Conservation (phyloP, 345 rosid genomes). For the Syzygium aqueum region DNA sequence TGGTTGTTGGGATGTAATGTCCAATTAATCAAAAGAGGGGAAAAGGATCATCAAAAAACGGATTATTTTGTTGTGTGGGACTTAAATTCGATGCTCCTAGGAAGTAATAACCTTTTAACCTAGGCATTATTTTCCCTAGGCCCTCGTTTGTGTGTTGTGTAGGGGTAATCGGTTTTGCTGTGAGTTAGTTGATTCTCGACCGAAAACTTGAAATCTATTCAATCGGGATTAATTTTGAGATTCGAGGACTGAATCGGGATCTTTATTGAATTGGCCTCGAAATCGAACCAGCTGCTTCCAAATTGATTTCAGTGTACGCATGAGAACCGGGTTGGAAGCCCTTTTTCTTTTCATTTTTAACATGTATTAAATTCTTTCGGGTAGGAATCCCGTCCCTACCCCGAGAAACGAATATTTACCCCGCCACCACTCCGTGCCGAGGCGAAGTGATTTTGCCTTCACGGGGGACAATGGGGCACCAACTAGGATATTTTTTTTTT, state of each 20-base stretch:
- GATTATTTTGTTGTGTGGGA: neutral
- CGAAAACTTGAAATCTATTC: accelerated
- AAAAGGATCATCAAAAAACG: neutral
- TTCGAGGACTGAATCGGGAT: no score
- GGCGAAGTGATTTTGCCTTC: no score
- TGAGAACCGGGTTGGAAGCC: no score
- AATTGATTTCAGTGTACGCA: no score
- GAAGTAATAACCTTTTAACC: neutral
- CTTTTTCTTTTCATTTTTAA: no score
- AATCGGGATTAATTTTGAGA: neutral
- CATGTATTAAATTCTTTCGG: no score
- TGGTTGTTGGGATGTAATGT: neutral
- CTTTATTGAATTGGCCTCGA: neutral
- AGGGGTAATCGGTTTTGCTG: neutral
- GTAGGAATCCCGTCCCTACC: no score
- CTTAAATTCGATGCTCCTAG: neutral
- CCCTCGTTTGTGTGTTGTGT: neutral
- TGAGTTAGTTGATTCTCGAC: accelerated
- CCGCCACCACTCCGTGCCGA: no score
- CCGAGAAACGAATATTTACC: no score
- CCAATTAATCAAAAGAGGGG: neutral
- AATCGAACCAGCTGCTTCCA: no score
- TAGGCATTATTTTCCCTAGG: neutral
- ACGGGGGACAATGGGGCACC: no score
- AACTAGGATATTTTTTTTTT: no score